Evolutionary conservation across 345 rosid genomes (phyloP), one percentile per base, ranked within the genome.

Genomic region (Gossypium bickii): DNA sequence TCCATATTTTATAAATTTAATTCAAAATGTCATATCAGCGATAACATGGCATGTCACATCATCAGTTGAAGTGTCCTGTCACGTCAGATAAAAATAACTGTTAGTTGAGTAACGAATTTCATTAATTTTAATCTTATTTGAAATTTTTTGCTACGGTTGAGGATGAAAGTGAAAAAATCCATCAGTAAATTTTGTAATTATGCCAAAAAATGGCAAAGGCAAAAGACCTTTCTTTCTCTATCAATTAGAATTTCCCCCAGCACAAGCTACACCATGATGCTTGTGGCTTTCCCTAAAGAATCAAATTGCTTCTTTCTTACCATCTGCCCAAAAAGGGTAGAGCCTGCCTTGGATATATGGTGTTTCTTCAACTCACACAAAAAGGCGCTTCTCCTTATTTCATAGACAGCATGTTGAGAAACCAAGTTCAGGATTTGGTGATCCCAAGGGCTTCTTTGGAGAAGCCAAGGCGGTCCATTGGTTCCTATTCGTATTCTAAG

Each of bases 401-500:
- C 41, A 6, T 27, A 1, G 38, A 3, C 22, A 75, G 75, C 20
- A 58, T 58, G 62, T 24, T 24, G 73, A 73, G 82, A 67, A 70
- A 73, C 47, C 75, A 49, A 24, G 52, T 16, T 52, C 77, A 61
- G 20, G 73, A 77, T 8, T 15, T 73, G 12, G 52, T n/a, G 38
- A 56, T 52, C 18, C 79, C 80, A 12, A 43, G 67, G 51, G 24
- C 65, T 27, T 76, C 77, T 10, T 15, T 44, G 58, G 58, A 56
- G 58, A 41, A 70, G 49, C 88, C 78, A 11, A 89, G 88, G 29
- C 81, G 83, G 41, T 86, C 91, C 2, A 18, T 74, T 69, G 86
- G 88, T 3, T 45, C 77, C 71, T 80, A 88, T 47, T 80, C 83
- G 18, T 94, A 92, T 59, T 62, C 70, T 58, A 83, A 81, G 81